Conservation (phyloP, 2,329 filamentous ascomycete genomes). For the Scedosporium minutisporum region DNA sequence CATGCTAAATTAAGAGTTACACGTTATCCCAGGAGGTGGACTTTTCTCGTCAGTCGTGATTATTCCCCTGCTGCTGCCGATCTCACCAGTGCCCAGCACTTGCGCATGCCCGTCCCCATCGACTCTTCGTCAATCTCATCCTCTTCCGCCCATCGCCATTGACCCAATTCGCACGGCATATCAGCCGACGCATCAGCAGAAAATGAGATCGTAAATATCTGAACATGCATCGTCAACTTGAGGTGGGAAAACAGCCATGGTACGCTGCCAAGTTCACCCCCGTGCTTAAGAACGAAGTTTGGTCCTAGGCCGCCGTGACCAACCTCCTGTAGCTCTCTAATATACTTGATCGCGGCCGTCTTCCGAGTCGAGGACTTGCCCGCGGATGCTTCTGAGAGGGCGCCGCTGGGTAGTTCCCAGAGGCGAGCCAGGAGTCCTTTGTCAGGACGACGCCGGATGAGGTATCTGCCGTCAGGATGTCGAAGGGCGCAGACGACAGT, state of each 20-base stretch:
- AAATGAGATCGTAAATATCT: slow-evolving; percentile 31
- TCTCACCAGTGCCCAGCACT: slow-evolving; percentile 38
- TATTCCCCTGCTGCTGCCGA: background rate
- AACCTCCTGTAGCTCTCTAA: slow-evolving; percentile 16
- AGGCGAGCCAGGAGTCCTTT: slow-evolving; percentile 45
- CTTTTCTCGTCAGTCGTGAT: no score
- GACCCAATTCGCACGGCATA: slow-evolving; percentile 6
- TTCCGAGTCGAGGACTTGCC: slow-evolving; percentile 19
- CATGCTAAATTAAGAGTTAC: no score
- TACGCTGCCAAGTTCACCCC: slow-evolving; percentile 37
- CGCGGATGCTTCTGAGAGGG: slow-evolving; percentile 17
- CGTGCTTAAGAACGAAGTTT: slow-evolving; percentile 17
- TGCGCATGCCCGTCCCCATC: slow-evolving; percentile 51
- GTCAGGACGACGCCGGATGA: slow-evolving; percentile 40
- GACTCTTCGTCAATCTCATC: slow-evolving; percentile 36
- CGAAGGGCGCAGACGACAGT: slow-evolving; percentile 43
- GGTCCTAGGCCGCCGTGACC: slow-evolving; percentile 7
- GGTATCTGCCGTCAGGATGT: slow-evolving; percentile 28
- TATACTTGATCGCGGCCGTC: slow-evolving; percentile 25
- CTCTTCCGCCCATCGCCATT: slow-evolving; percentile 26
- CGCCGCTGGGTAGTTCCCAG: slow-evolving; percentile 45
- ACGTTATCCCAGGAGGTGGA: background rate
- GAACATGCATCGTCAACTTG: slow-evolving; percentile 47
- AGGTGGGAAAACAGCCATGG: slow-evolving; percentile 51
- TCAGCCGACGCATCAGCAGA: background rate